Evolutionary conservation across 306 rosid species (phyloP).

Genomic region (Vigna nakashimae): DNA sequence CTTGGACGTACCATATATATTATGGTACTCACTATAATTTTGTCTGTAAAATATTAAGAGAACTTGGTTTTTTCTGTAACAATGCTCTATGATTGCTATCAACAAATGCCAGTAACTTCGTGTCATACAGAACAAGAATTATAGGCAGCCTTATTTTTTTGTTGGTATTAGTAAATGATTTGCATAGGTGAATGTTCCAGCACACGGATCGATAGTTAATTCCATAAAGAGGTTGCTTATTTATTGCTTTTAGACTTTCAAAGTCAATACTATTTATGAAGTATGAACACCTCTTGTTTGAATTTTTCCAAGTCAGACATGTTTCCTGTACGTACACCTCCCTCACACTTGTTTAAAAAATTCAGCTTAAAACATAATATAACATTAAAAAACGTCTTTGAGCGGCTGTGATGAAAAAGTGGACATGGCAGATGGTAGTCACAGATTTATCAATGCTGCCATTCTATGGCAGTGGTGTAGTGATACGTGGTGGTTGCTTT

Average conservation of each 20-base stretch:
- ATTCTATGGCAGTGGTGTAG: neutral
- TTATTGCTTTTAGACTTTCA: conserved; percentile 23
- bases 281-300: neutral
- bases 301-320: neutral
- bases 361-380: neutral
- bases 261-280: neutral
- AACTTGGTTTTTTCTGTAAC: neutral
- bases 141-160: neutral
- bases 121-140: neutral
- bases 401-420: neutral
- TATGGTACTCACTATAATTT: neutral
- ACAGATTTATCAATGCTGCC: neutral
- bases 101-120: conserved; percentile 8
- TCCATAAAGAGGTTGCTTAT: neutral
- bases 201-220: neutral
- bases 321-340: neutral
- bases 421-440: neutral
- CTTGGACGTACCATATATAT: neutral
- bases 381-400: neutral
- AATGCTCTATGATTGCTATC: conserved; percentile 4
- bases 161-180: conserved; percentile 5
- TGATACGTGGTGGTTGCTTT: neutral
- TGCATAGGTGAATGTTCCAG: conserved; percentile 16
- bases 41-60: conserved; percentile 8
- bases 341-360: neutral